These are phyloP conservation scores for Colletotrichum chrysophilum DNA, from an alignment of 2,329 filamentous ascomycete genomes.

Conservation along the genomic window DNA sequence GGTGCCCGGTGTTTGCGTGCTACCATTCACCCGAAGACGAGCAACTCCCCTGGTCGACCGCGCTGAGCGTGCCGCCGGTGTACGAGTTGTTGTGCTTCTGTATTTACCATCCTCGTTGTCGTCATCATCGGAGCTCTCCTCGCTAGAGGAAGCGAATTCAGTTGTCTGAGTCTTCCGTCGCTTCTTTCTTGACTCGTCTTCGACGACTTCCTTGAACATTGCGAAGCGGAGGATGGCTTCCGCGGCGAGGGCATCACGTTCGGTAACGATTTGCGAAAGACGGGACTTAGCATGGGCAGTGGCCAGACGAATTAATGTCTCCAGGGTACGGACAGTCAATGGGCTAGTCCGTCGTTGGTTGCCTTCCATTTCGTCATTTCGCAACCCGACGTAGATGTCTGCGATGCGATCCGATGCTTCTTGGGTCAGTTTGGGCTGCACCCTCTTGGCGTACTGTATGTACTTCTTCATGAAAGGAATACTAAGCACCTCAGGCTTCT, in stretches of 20 bases:
- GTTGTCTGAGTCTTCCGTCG: constrained; percentile 72
- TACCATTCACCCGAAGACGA: constrained; percentile 34
- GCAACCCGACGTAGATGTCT: constrained; percentile 86
- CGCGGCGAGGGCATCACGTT: constrained; percentile 85
- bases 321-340: constrained; percentile 94
- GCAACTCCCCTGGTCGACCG: constrained; percentile 34
- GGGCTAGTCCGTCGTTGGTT: constrained; percentile 94
- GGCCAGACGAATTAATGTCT: constrained; percentile 96
- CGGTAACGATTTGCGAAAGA: constrained; percentile 85
- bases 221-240: constrained; percentile 93
- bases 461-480: constrained; percentile 99
- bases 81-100: constrained; percentile 25
- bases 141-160: constrained; percentile 63
- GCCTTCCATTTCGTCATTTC: constrained; percentile 94
- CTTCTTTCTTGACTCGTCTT: constrained; percentile 81
- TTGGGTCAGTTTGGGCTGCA: constrained; percentile 89
- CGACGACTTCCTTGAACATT: constrained; percentile 93
- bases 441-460: constrained; percentile 95
- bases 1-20: constrained; percentile 29
- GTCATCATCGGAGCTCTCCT: constrained; percentile 65
- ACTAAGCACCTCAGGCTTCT: constrained; percentile 86
- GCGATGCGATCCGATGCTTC: constrained; percentile 92
- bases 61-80: constrained; percentile 38
- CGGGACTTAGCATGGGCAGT: constrained; percentile 95
- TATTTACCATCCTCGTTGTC: constrained; percentile 62